phyloP scores from a whole-genome alignment of 306 rosid genomes.

The Casuarina glauca region DNA sequence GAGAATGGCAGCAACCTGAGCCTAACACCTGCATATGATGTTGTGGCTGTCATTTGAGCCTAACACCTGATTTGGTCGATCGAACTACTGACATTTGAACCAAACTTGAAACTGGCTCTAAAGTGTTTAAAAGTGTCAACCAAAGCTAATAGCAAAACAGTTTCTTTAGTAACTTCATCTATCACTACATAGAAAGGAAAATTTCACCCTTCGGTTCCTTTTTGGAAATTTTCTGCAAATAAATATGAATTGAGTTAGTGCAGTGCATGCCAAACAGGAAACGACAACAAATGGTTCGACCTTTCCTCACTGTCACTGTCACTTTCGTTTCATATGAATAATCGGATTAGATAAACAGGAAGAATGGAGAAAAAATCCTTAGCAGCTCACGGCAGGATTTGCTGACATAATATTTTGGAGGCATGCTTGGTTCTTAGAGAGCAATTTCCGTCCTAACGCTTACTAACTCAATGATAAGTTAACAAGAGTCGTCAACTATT shows the following conservation, averaged over 20 bases:
- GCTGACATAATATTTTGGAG: conserved; percentile 19
- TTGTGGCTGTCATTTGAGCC: not conserved
- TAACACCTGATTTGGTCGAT: too few relatives aligned
- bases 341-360: conserved; percentile 24
- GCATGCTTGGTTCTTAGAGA: not conserved
- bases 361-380: conserved; percentile 29
- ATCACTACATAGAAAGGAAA: too few relatives aligned
- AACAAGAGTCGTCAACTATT: too few relatives aligned
- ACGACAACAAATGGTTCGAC: conserved; percentile 10
- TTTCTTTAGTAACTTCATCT: too few relatives aligned
- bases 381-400: conserved; percentile 54
- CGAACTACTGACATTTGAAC: too few relatives aligned
- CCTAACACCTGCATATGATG: not conserved
- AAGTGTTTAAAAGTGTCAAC: too few relatives aligned
- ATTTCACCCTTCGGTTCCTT: not conserved
- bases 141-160: too few relatives aligned
- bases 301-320: conserved; percentile 15
- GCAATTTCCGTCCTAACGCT: not conserved
- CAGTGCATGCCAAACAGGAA: conserved; percentile 29
- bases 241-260: not conserved
- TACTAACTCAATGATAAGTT: too few relatives aligned
- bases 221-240: conserved; percentile 1
- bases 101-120: too few relatives aligned
- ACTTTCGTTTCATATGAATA: conserved; percentile 26
- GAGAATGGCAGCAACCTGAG: not conserved